Evolutionary conservation across 2,329 filamentous ascomycete genomes (phyloP), one percentile per base, ranked within the genome.

Genomic region (Fusarium poae): DNA sequence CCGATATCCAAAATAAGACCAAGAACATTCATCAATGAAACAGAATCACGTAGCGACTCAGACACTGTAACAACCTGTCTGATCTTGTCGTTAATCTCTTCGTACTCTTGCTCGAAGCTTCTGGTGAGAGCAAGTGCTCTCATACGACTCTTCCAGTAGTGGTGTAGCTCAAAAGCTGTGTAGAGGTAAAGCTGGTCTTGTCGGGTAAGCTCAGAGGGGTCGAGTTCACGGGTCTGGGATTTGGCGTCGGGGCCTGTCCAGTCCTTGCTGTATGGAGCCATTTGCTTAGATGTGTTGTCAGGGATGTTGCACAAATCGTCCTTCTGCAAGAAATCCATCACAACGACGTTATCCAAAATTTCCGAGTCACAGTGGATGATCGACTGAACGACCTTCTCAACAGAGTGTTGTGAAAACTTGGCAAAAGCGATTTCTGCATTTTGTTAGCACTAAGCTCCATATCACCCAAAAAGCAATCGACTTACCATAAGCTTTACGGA

Each of bases 91-190:
- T 91, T 93, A 44, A 98, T 91, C 75, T 98, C 92, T 69, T 97
- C 94, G 76, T 98, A 99, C 72, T 99, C 96, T 6, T 82, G 65
- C 79, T 98, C 95, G 74, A 88, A 97, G 52, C 87, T 94, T 74
- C 90, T 89, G 6, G 94, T 97, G 70, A 98, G 83, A 4, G 90
- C 86, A 71, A 99, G 85, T 37, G 96, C 96, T 72, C 96, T 89
- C 91, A 98, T 98, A 79, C 96, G 91, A 65, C 93, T 93, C 85
- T 97, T 97, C 96, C 96, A 99, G 82, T 99, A 99, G 78, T 97
- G 94, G 72, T 97, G 94, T 69, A 98, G 83, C 79, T 99, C 96
- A 75, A 92, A 98, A 2, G 95, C 93, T 6, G 96, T 98, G 77
- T 91, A 92, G 27, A 99, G 84, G 78, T 94, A 99, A 58, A 99